Evolutionary conservation across 371 early-diverging fungal species (phyloP).

Genomic region (Mucor mucedo): DNA sequence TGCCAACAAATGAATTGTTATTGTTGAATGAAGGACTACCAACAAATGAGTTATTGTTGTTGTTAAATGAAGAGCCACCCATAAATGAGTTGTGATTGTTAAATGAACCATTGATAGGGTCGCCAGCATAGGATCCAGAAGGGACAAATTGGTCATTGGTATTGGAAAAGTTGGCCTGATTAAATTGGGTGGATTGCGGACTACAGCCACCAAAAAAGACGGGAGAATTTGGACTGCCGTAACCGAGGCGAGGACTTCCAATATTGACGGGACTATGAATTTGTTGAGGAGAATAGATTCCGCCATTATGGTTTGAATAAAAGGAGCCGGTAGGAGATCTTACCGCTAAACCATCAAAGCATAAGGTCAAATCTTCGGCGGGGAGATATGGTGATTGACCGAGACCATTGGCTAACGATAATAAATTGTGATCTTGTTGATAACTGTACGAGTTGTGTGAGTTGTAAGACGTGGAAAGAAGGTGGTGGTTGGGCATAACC

Average conservation of each 20-base stretch:
- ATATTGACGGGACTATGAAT: constrained; percentile 19
- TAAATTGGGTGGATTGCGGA: constrained; percentile 14
- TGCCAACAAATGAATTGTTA: constrained; percentile 8
- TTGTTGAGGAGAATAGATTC: constrained; percentile 17
- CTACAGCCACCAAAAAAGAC: constrained; percentile 12
- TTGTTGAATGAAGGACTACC: constrained; percentile 6
- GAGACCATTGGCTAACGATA: constrained; percentile 18
- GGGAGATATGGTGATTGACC: constrained; percentile 13
- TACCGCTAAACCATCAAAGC: constrained; percentile 30
- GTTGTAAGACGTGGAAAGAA: constrained; percentile 11
- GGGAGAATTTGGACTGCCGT: constrained; percentile 11
- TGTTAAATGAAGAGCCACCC: no score
- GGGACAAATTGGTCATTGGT: no score
- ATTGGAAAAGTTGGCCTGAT: neutral
- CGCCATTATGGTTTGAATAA: constrained; percentile 9
- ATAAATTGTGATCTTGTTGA: constrained; percentile 8
- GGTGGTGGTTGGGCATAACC: constrained; percentile 1
- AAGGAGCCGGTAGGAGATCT: constrained; percentile 25
- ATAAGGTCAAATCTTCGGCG: constrained; percentile 24
- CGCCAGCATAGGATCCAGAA: no score
- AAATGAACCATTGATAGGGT: no score
- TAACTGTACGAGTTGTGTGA: constrained; percentile 12
- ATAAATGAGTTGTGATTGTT: no score
- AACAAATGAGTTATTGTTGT: constrained; percentile 4
- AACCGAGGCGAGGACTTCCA: constrained; percentile 8